Base-by-base conservation (phyloP, 1,284 basidiomycete species). In the Grifola frondosa region DNA sequence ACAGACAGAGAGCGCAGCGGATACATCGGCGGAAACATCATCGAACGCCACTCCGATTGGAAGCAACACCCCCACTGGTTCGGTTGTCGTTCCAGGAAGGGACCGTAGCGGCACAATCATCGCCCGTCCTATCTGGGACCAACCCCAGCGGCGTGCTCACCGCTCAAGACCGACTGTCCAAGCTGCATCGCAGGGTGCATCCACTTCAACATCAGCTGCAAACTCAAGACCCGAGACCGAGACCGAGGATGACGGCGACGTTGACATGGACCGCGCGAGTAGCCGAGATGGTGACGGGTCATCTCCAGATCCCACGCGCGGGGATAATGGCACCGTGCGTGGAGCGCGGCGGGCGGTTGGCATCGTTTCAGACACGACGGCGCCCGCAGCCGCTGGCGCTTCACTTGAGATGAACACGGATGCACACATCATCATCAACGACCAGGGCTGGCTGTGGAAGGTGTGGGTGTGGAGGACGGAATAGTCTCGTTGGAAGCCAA, bases 91-190 rank as follows among this genome's bases (percentile, higher is more conserved):
- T 4, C 68, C 68, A 6, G 57, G 71, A 30, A 71, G 87, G 21
- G 85, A 88, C 54, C 78, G 87, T 26, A 86, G 84, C 51, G 84
- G 84, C 5, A 89, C 87, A 1, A 74, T 88, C 44, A 79, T 88
- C 41, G 85, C 75, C 10, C 78, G 81, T 8, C 74, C 79, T 0
- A 59, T 75, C 10, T 84, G 81, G 81, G 81, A 84, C 50, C 67
- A 65, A 15, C 65, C 46, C 42, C 57, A 37, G 46, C 54, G 65
- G 54, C 56, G 63, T 8, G 47, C 47, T 34, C 56, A 63, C 37
- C 64, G 65, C 32, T 56, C 64, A 34, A 64, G 60, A 23, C 60
- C 59, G 43, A 64, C 38, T 19, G 50, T 50, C 5, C 46, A 50
- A 12, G 33, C 46, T 2, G 61, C 37, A 39, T 62, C 43, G 54